Conservation (phyloP, 1,284 basidiomycete species). For the Rhodotorula sp. region DNA sequence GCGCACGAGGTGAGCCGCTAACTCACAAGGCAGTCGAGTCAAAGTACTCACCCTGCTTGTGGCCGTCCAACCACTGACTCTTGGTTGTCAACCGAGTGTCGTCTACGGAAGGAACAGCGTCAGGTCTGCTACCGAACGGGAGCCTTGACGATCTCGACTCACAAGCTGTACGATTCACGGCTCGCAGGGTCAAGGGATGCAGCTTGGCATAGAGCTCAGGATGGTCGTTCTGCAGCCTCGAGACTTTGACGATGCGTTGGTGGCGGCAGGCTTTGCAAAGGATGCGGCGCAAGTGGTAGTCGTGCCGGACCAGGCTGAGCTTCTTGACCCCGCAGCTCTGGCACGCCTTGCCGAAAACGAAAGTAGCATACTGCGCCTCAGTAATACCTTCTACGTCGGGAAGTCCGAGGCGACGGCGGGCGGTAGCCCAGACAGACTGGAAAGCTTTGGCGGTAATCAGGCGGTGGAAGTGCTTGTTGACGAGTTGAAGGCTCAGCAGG, state of each 20-base stretch:
- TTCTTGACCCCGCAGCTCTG: not conserved
- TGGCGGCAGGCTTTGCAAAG: constrained; percentile 3
- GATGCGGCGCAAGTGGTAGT: constrained; percentile 5
- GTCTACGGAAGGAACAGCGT: not conserved
- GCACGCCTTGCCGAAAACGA: constrained; percentile 10
- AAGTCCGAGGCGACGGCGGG: constrained; percentile 1
- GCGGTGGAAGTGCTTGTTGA: constrained; percentile 10
- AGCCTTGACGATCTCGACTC: not conserved
- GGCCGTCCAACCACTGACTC: not conserved
- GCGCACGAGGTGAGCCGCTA: not conserved
- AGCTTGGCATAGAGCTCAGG: not conserved
- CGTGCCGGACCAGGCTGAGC: not conserved
- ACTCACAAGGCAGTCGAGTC: not conserved
- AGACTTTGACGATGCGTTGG: not conserved
- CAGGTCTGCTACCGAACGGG: not conserved
- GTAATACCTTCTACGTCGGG: not conserved
- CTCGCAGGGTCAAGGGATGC: not conserved
- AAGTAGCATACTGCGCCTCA: constrained; percentile 8
- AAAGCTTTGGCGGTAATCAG: constrained; percentile 1
- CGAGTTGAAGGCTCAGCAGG: constrained; percentile 7
- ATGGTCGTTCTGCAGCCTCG: not conserved
- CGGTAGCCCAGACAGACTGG: not conserved
- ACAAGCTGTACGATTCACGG: not conserved
- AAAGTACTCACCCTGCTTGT: not conserved
- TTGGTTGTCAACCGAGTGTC: not conserved